These are phyloP conservation scores for Aulographum hederae DNA, from an alignment of 2,329 filamentous ascomycete species.

Conservation along the genomic window DNA sequence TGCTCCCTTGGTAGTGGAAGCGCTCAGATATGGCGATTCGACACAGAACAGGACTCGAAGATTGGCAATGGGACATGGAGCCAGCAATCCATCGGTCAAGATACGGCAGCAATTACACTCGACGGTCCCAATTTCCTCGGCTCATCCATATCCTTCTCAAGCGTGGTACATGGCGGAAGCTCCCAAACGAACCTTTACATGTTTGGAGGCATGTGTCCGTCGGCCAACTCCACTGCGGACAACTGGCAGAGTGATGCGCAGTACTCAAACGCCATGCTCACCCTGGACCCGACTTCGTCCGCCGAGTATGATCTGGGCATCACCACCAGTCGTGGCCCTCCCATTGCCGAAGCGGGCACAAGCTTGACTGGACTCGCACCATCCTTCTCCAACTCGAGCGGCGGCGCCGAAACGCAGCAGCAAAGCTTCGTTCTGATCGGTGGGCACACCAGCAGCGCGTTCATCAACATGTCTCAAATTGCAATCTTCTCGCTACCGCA, in stretches of 20 bases:
- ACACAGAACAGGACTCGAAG: conserved; percentile 22
- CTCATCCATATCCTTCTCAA: conserved; percentile 49
- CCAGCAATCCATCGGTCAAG: conserved; percentile 18
- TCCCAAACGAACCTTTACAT: conserved; percentile 41
- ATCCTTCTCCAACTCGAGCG: conserved; percentile 47
- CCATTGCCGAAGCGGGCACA: conserved; percentile 73
- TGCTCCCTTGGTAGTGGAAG: conserved; percentile 38
- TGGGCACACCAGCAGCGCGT: conserved; percentile 66
- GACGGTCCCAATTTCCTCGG: conserved; percentile 38
- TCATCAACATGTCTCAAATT: conserved; percentile 86
- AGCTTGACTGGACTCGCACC: conserved; percentile 57
- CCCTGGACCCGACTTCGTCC: conserved; percentile 25
- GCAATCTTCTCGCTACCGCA: conserved; percentile 77
- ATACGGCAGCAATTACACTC: conserved; percentile 16
- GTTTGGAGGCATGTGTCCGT: conserved; percentile 83
- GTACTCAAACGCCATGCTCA: conserved; percentile 68
- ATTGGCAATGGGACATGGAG: conserved; percentile 38
- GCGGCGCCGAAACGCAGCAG: conserved; percentile 46
- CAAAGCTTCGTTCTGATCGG: conserved; percentile 67
- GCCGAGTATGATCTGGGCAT: conserved; percentile 17
- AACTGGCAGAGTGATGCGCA: conserved; percentile 50
- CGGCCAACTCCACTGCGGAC: conserved; percentile 13
- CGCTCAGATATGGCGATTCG: conserved; percentile 50
- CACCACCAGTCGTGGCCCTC: conserved; percentile 38
- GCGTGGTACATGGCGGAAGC: conserved; percentile 29